Percentiles rank a stretch among this genome's conserved stretches.
phyloP scores from a whole-genome alignment of 768 basidiomycete genomes.

The Chiua virens region DNA sequence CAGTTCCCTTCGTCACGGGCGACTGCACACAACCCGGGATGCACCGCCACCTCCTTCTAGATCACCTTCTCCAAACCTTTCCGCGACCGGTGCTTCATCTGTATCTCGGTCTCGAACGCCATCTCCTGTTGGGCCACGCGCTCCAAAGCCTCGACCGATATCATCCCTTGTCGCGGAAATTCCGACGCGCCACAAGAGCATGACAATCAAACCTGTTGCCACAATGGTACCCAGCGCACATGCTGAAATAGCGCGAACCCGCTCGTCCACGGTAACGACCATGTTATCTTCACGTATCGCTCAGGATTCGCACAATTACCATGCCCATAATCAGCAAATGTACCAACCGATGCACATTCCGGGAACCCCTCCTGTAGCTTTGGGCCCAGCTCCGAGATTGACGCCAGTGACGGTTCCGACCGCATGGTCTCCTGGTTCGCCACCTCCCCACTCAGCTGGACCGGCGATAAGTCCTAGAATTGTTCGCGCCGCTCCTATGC shows the following conservation, averaged over 20 bases:
- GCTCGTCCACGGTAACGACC: slow-evolving; percentile 33
- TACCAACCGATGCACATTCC: slow-evolving; percentile 32
- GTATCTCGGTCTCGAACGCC: slow-evolving; percentile 43
- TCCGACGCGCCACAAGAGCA: slow-evolving; percentile 33
- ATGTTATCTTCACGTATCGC: slow-evolving; percentile 22
- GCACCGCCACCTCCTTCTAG: slow-evolving; percentile 30
- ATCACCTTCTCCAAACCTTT: slow-evolving; percentile 27
- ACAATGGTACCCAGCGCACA: slow-evolving; percentile 15
- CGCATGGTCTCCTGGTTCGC: slow-evolving; percentile 17
- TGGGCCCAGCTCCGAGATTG: slow-evolving; percentile 2
- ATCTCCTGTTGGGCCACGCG: slow-evolving; percentile 54
- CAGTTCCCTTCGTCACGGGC: slow-evolving; percentile 5
- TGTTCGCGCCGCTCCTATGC: slow-evolving; percentile 14
- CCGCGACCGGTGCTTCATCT: slow-evolving; percentile 9
- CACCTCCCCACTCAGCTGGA: slow-evolving; percentile 10
- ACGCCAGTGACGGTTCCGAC: slow-evolving; percentile 6
- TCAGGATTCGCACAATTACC: slow-evolving; percentile 33
- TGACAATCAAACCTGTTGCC: slow-evolving; percentile 25
- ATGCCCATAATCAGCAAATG: slow-evolving; percentile 32
- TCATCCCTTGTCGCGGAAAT: slow-evolving; percentile 29
- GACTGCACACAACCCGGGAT: slow-evolving; percentile 26
- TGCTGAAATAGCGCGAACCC: slow-evolving; percentile 22
- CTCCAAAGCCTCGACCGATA: slow-evolving; percentile 31
- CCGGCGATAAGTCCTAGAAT: slow-evolving; percentile 12
- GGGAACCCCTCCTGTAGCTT: slow-evolving; percentile 15